Percentiles rank a stretch among this genome's conserved stretches.
These are phyloP conservation scores for Phytophthora podocarpi DNA, from an alignment of 352 stramenopile genomes.

Conservation along the genomic window DNA sequence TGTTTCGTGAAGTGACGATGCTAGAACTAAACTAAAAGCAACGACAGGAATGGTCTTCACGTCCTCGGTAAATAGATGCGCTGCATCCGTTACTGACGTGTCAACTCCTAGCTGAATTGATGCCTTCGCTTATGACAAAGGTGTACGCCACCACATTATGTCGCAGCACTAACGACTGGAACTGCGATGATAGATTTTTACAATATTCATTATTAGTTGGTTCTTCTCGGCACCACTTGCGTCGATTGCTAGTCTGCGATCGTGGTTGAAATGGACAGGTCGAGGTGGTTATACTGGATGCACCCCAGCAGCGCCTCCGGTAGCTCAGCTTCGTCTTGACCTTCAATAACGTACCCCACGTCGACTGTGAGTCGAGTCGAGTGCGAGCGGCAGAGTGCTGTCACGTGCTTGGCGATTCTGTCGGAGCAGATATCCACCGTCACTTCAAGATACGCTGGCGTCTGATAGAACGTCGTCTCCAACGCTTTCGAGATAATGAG, in stretches of 20 bases:
- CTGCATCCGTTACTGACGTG: conserved; percentile 12
- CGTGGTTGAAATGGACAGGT: conserved; percentile 57
- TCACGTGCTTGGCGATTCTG: conserved; percentile 76
- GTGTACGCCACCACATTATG: no score
- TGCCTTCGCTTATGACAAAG: no score
- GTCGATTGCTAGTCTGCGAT: conserved; percentile 39
- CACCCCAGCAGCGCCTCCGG: conserved; percentile 82
- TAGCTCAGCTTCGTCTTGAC: conserved; percentile 66
- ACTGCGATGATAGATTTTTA: conserved; percentile 11
- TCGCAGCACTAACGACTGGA: no score
- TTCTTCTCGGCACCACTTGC: neutral
- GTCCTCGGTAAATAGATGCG: no score
- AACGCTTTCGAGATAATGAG: conserved; percentile 76
- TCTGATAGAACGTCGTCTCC: conserved; percentile 68
- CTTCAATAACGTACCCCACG: conserved; percentile 85
- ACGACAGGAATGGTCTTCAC: no score
- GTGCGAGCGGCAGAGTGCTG: conserved; percentile 74
- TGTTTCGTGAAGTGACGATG: neutral
- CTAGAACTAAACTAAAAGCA: conserved; percentile 7
- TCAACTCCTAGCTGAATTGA: no score
- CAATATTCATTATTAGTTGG: conserved; percentile 17
- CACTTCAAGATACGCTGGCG: conserved; percentile 68
- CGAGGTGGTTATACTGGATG: conserved; percentile 81
- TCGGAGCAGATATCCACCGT: conserved; percentile 82
- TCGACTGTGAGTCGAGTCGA: conserved; percentile 71